Evolutionary conservation across 495 filamentous ascomycete genomes (phyloP), one percentile per base, ranked within the genome.

Genomic region (Trichoderma gamsii): DNA sequence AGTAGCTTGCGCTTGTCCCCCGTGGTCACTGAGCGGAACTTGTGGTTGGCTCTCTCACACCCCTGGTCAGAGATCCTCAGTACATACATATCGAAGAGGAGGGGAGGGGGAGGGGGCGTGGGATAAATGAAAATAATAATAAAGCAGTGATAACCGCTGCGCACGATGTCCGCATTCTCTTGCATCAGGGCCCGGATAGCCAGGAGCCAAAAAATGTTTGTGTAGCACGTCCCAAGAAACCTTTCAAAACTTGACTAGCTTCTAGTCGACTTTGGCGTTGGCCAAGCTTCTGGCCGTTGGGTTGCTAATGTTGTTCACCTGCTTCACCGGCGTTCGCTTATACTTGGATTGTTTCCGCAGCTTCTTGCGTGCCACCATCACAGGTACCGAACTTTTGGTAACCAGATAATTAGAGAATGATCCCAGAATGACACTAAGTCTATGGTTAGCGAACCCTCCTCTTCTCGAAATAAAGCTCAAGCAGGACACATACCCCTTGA

Each of bases 401-500:
- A 99, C 92, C 13, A 99, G 84, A 75, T 99, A 99, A 75, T 97
- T 97, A 67, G 91, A 94, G 77, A 99, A 98, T 3, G 93, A 97
- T 21, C 95, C 95, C 21, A 98, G 84, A 41, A 99, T 86, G 32
- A 96, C 92, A 72, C 92, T 95, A 70, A 21, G 29, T 15, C 49
- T 35, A 21, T 44, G 35, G 11, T 69, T 23, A 70, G 61, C 69
- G 66, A 71, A 52, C 29, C 41, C 35, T 44, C 35, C 35, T 61
- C 56, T 61, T 61, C 23, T 61, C 67, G 67, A 61, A 65, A 12
- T 12, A 56, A 67, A 21, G 32, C 44, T 56, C 29, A 67, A 46
- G 65, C 41, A 51, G 27, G 27, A 46, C 35, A 79, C 89, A 80
- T 82, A 95, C 93, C 93, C 95, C 79, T 97, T 98, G 68, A 99